These are phyloP conservation scores for Odonthalia washingtoniensis DNA, from an alignment of 31 red algal species.

Conservation along the genomic window DNA sequence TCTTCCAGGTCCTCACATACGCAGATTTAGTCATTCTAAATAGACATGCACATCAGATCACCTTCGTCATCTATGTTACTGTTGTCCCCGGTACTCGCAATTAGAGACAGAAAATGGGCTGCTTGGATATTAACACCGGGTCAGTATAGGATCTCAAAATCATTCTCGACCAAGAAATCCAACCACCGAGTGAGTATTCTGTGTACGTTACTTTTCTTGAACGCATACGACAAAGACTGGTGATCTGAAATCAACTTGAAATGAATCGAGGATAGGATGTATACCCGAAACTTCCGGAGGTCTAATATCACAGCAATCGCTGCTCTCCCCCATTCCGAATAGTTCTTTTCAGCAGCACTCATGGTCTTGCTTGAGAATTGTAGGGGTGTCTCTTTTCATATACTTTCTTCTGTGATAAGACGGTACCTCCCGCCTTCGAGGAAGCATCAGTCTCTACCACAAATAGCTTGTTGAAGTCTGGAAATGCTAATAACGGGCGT, in stretches of 20 bases:
- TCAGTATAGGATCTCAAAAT: background rate
- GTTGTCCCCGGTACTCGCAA: background rate
- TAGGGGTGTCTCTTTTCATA: background rate
- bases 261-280: background rate
- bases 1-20: too few species aligned
- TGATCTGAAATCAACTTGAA: background rate
- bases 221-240: background rate
- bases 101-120: background rate
- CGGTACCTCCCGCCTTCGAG: background rate
- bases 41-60: too few species aligned
- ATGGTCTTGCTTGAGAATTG: slow-evolving; percentile 3
- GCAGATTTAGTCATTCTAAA: too few species aligned
- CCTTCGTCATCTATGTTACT: background rate
- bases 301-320: slow-evolving; percentile 12
- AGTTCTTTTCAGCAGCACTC: background rate
- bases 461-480: slow-evolving; percentile 13
- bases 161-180: slow-evolving; percentile 1
- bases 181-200: background rate
- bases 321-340: background rate
- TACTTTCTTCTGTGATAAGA: slow-evolving; percentile 2
- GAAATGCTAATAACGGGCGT: background rate
- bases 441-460: slow-evolving; percentile 25
- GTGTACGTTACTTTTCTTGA: background rate
- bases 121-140: background rate
- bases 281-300: slow-evolving; percentile 1